These are phyloP conservation scores for Piper betle DNA, from an alignment of 164 flowering plant species.

Conservation along the genomic window DNA sequence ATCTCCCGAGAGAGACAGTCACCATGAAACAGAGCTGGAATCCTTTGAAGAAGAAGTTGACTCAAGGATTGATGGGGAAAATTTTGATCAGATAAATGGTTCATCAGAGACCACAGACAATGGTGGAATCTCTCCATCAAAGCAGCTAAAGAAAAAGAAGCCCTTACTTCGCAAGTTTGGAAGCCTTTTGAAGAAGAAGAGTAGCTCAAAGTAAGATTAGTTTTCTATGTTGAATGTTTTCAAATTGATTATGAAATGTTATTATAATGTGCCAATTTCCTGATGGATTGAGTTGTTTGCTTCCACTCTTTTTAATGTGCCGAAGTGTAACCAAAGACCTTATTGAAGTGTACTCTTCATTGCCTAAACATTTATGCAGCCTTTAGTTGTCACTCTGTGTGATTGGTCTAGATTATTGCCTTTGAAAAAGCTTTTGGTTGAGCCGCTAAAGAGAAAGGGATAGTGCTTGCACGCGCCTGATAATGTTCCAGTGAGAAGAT, in stretches of 20 bases:
- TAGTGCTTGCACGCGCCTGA: too few relatives aligned
- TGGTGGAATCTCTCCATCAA: slow-evolving; percentile 46
- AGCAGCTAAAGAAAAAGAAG: slow-evolving; percentile 82
- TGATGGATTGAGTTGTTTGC: slow-evolving; percentile 7
- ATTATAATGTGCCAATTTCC: slow-evolving; percentile 1
- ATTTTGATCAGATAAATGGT: slow-evolving; percentile 45
- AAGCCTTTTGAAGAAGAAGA: slow-evolving; percentile 72
- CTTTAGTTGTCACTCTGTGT: neutral
- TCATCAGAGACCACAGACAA: slow-evolving; percentile 39
- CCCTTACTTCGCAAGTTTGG: slow-evolving; percentile 76
- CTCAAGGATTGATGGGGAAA: slow-evolving; percentile 46
- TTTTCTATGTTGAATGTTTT: neutral
- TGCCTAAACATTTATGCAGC: neutral
- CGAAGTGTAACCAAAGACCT: slow-evolving; percentile 3
- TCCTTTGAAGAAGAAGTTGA: slow-evolving; percentile 58
- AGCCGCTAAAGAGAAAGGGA: too few relatives aligned
- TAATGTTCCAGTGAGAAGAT: too few relatives aligned
- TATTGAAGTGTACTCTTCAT: neutral
- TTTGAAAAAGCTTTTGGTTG: neutral
- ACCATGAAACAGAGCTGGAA: slow-evolving; percentile 25
- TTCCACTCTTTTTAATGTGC: slow-evolving; percentile 2
- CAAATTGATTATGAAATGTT: neutral
- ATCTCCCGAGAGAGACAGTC: slow-evolving; percentile 32
- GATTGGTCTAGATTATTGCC: neutral
- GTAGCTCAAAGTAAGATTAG: slow-evolving; percentile 15